Percentiles rank a stretch among this genome's conserved stretches.
Evolutionary conservation across 371 early-diverging fungal species (phyloP).

Genomic region (Apophysomyces sp.): DNA sequence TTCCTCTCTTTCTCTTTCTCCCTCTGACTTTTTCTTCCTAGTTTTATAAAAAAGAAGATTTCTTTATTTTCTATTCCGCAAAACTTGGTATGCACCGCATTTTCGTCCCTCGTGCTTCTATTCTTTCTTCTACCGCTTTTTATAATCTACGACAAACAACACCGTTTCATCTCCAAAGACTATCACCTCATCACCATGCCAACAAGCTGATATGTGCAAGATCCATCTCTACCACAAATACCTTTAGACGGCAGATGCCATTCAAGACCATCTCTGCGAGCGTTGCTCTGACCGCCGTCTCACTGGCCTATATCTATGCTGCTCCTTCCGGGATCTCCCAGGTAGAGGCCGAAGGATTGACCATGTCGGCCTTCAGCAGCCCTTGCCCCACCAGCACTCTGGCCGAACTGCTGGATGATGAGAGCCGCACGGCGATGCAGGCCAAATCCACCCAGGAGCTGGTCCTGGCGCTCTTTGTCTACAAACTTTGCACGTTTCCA

Average conservation of each 20-base stretch:
- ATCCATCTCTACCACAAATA: constrained; percentile 4
- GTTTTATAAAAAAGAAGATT: neutral
- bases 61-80: neutral
- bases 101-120: neutral
- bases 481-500: constrained; percentile 67
- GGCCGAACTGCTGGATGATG: constrained; percentile 23
- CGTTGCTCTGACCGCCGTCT: constrained; percentile 13
- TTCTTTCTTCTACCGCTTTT: neutral
- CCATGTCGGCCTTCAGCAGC: constrained; percentile 4
- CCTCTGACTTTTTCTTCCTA: neutral
- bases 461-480: constrained; percentile 73
- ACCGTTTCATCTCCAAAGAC: neutral
- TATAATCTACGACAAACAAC: neutral
- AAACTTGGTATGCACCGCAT: neutral
- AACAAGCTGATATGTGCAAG: neutral
- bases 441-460: constrained; percentile 65
- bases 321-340: constrained; percentile 2
- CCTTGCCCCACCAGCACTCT: constrained; percentile 12
- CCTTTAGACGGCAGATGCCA: constrained; percentile 3
- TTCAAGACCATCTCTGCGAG: constrained; percentile 29
- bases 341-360: constrained; percentile 16
- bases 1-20: neutral
- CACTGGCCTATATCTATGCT: constrained; percentile 6
- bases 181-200: neutral
- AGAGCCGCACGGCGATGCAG: constrained; percentile 48